Evolutionary conservation across 129 eudicot genomes (phyloP).

Genomic region (Rutidosis leptorrhynchoides): DNA sequence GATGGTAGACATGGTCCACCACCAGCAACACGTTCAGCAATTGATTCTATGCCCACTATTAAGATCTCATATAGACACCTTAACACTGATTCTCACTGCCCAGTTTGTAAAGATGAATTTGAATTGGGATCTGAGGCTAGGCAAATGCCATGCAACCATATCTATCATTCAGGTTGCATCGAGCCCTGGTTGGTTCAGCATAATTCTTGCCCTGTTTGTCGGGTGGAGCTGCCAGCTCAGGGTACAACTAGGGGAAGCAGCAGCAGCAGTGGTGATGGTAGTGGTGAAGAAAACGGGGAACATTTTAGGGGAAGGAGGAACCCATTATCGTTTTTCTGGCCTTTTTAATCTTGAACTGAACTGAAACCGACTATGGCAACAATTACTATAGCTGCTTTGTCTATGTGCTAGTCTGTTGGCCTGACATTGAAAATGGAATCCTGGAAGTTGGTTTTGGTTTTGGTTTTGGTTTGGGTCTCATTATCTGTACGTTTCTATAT

Average conservation of each 20-base stretch:
- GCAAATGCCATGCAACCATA: slow-evolving; percentile 86
- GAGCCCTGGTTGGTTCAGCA: slow-evolving; percentile 94
- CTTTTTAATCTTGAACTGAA: slow-evolving; percentile 52
- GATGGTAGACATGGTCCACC: slow-evolving; percentile 75
- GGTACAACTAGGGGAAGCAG: slow-evolving; percentile 41
- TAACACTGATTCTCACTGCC: slow-evolving; percentile 82
- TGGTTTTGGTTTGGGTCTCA: slow-evolving; percentile 6
- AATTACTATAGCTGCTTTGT: slow-evolving; percentile 6
- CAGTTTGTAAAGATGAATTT: slow-evolving; percentile 84
- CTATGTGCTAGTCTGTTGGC: slow-evolving; percentile 9
- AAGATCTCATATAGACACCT: slow-evolving; percentile 71
- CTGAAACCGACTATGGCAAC: too few species aligned
- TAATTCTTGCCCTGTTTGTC: slow-evolving; percentile 94
- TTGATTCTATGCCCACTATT: slow-evolving; percentile 87
- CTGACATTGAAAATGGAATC: not conserved
- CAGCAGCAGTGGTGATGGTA: slow-evolving; percentile 23
- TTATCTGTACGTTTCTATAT: slow-evolving; percentile 23
- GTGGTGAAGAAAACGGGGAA: slow-evolving; percentile 34
- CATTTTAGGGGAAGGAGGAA: slow-evolving; percentile 65
- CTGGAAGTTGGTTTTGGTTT: slow-evolving; percentile 24
- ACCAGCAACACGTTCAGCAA: slow-evolving; percentile 85
- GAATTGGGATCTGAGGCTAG: slow-evolving; percentile 80
- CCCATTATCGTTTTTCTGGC: slow-evolving; percentile 69
- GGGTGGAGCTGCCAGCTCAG: slow-evolving; percentile 69
- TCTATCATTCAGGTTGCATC: slow-evolving; percentile 85